These are phyloP conservation scores for Rhodotorula kratochvilovae DNA, from an alignment of 768 basidiomycete species.

Conservation along the genomic window DNA sequence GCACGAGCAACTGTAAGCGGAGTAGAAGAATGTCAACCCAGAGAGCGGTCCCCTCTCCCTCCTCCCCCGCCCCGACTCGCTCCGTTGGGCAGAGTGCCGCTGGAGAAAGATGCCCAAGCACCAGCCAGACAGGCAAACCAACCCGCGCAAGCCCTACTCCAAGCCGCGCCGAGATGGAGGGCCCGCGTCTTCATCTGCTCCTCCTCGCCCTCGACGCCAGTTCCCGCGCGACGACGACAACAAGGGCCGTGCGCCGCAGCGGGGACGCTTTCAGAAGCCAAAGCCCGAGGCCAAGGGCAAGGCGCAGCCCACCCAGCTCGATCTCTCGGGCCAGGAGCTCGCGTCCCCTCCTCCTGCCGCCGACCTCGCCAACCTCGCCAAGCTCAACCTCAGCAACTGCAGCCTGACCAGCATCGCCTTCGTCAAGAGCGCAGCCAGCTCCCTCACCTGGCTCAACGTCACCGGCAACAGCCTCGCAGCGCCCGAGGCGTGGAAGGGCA, in stretches of 20 bases:
- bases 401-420: constrained; percentile 16
- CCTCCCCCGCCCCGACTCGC: no score
- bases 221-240: neutral
- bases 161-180: neutral
- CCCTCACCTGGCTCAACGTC: constrained; percentile 37
- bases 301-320: neutral
- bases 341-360: neutral
- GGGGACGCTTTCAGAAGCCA: no score
- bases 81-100: no score
- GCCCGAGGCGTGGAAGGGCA: constrained; percentile 24
- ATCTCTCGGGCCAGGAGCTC: constrained; percentile 6
- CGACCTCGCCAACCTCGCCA: neutral
- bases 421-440: constrained; percentile 8
- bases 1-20: no score
- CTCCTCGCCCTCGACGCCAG: neutral
- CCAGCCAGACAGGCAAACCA: neutral
- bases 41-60: neutral
- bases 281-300: neutral
- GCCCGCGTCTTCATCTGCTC: neutral
- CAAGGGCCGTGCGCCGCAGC: neutral
- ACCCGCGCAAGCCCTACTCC: constrained; percentile 9
- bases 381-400: constrained; percentile 33
- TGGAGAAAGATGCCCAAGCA: neutral
- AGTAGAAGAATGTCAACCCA: no score
- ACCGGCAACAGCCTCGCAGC: constrained; percentile 26